Evolutionary conservation across 2,329 filamentous ascomycete species (phyloP).

Genomic region (Elsinoe ampelina): DNA sequence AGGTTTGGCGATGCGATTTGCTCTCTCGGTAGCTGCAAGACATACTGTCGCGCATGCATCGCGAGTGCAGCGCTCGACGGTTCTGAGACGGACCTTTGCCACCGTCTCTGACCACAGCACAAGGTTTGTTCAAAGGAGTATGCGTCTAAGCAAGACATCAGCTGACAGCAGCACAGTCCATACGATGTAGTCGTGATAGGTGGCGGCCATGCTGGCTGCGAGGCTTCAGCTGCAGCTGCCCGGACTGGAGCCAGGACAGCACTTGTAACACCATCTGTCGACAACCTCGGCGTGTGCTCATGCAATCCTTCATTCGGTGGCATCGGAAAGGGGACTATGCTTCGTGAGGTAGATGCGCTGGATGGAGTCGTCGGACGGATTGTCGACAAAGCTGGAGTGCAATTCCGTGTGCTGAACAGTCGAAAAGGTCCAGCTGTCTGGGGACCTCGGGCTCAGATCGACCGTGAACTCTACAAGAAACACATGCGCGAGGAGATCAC

Average conservation of each 20-base stretch:
- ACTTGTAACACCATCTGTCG: conserved; percentile 75
- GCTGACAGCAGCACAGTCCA: conserved; percentile 39
- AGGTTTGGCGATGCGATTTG: conserved; percentile 13
- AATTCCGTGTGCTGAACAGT: conserved; percentile 81
- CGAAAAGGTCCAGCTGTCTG: conserved; percentile 92
- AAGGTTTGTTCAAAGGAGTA: conserved; percentile 17
- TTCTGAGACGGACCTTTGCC: conserved; percentile 33
- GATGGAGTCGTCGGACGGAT: conserved; percentile 82
- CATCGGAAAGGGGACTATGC: conserved; percentile 96
- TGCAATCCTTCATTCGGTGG: conserved; percentile 96
- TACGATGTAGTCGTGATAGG: conserved; percentile 95
- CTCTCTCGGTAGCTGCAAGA: conserved; percentile 6
- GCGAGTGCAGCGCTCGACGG: conserved; percentile 34
- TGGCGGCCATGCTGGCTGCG: conserved; percentile 88
- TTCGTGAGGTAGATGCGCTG: conserved; percentile 88
- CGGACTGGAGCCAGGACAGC: conserved; percentile 81
- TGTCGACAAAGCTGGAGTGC: conserved; percentile 89
- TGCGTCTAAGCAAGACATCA: neutral
- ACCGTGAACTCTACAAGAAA: conserved; percentile 76
- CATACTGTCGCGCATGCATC: conserved; percentile 32
- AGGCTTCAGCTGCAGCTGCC: conserved; percentile 85
- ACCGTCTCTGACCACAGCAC: conserved; percentile 31
- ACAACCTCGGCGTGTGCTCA: conserved; percentile 88
- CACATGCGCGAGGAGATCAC: conserved; percentile 84
- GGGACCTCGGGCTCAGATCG: conserved; percentile 94